Evolutionary conservation across 2,329 filamentous ascomycete species (phyloP), one percentile per base, ranked within the genome.

Genomic region (Scedosporium dehoogii): DNA sequence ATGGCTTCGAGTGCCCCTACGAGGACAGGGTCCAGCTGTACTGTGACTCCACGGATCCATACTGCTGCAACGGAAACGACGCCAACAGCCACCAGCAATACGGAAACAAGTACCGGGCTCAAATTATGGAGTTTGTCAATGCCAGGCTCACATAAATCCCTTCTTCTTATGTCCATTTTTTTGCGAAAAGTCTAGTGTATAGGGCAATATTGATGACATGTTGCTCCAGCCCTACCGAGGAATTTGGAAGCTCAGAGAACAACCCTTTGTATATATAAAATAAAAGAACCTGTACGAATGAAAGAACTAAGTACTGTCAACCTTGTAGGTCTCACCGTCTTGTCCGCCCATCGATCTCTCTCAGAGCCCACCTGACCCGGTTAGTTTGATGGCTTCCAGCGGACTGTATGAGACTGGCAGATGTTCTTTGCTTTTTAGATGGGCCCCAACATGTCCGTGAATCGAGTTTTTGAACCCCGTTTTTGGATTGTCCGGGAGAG

Each of bases 41-140:
- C 77, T 88, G 86, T 71, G 85, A 89, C 67, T 74, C 79, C 4
- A 68, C 80, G 3, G 85, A 88, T 65, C 85, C 85, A 0, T 88
- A 85, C 74, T 88, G 86, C 78, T 88, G 84, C 73, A 85, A 81
- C 53, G 86, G 85, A 59, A 85, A 79, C 67, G 78, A 87, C 64
- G 76, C 79, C 27, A 80, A 81, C 67, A 78, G 80, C 6, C 85
- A 88, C 71, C 81, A 86, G 70, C 79, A 83, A 59, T 88, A 89
- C 64, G 84, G 83, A n/a, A 77, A 73, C 64, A 82, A 82, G 67
- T 88, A 89, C 64, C 85, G 85, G 1, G 69, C 76, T 6, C 75
- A 85, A 67, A 85, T 85, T 1, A 69, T 88, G 48, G 66, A 75
- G 0, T 89, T 88, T 66, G 81, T 87, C 68, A 82, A 85, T 71